Evolutionary conservation across 1,284 basidiomycete species (phyloP).

Genomic region (Cutaneotrichosporon sp.): DNA sequence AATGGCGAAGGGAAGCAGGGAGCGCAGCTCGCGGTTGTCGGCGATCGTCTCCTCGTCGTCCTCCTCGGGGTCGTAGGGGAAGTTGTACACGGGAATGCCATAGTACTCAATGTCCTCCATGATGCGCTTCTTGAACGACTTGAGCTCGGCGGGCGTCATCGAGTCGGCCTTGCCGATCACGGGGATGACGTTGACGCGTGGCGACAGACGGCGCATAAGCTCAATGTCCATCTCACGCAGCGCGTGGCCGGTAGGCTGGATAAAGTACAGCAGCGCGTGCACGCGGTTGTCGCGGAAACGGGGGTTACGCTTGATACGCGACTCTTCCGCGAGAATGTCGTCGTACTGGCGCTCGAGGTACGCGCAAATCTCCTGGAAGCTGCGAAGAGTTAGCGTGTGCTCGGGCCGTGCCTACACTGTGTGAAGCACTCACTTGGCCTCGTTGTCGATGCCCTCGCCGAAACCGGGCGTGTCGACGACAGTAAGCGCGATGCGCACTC

Average conservation of each 20-base stretch:
- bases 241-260: conserved; percentile 84
- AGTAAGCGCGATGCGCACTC: conserved; percentile 93
- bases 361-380: conserved; percentile 93
- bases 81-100: conserved; percentile 98
- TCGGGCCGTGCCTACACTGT: not conserved
- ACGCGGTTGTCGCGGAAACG: conserved; percentile 97
- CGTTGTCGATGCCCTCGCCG: conserved; percentile 98
- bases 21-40: conserved; percentile 90
- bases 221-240: conserved; percentile 99
- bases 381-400: conserved; percentile 38
- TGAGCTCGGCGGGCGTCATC: conserved; percentile 82
- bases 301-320: conserved; percentile 98
- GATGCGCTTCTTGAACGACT: conserved; percentile 94
- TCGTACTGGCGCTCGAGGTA: conserved; percentile 99
- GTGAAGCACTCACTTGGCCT: conserved; percentile 71
- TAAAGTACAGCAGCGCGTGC: conserved; percentile 96
- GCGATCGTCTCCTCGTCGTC: conserved; percentile 98
- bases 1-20: conserved; percentile 91
- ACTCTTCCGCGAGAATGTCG: conserved; percentile 97
- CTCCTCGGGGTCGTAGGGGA: conserved; percentile 98
- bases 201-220: conserved; percentile 91
- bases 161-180: conserved; percentile 97
- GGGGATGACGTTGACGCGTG: conserved; percentile 97
- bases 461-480: conserved; percentile 99
- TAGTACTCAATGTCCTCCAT: conserved; percentile 99